Conservation (phyloP, 129 eudicot genomes). For the Centrapalus pauciflorus region DNA sequence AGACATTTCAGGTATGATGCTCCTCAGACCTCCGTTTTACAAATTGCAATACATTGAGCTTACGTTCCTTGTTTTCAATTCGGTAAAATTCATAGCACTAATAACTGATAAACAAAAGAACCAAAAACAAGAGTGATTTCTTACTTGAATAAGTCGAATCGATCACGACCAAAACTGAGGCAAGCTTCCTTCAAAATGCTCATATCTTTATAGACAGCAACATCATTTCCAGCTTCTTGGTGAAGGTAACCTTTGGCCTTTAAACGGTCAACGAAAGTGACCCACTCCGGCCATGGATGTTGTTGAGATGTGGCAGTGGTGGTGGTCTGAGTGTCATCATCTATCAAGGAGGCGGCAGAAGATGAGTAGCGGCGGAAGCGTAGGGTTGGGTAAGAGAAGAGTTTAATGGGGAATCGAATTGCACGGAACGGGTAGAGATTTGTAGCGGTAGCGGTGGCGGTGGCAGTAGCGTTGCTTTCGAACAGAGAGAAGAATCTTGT, state of each 20-base stretch:
- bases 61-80: neutral
- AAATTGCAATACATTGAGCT: neutral
- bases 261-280: constrained; percentile 65
- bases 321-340: constrained; percentile 17
- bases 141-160: constrained; percentile 74
- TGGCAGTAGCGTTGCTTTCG: constrained; percentile 23
- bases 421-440: constrained; percentile 26
- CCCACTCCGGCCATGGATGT: constrained; percentile 98
- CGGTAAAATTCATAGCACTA: neutral
- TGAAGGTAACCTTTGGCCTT: constrained; percentile 69
- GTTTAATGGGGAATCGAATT: constrained; percentile 15
- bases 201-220: constrained; percentile 48
- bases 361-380: constrained; percentile 47
- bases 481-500: constrained; percentile 30
- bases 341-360: constrained; percentile 34
- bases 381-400: constrained; percentile 28
- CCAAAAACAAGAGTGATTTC: neutral
- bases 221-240: constrained; percentile 28
- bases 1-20: neutral
- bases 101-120: neutral
- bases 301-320: constrained; percentile 8
- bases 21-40: neutral
- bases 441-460: constrained; percentile 5
- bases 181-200: constrained; percentile 65
- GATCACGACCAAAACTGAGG: constrained; percentile 86